Evolutionary conservation across 192 early-diverging fungal genomes (phyloP), one percentile per base, ranked within the genome.

Genomic region (Coemansia sp.): DNA sequence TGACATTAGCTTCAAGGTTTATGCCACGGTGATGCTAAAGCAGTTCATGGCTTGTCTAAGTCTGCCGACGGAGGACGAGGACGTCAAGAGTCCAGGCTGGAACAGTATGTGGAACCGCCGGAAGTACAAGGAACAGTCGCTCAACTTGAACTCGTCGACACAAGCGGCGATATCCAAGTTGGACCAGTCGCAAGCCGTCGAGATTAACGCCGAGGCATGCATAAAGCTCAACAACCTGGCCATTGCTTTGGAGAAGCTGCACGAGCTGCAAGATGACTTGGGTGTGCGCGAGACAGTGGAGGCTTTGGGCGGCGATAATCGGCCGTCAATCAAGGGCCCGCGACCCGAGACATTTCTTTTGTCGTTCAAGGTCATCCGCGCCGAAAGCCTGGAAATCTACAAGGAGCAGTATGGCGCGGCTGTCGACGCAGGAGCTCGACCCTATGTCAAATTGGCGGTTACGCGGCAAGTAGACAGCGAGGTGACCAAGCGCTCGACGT

Each of bases 281-380:
- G 77, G 66, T 9, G 51, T 84, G 44, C 63, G 72, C 8, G 74
- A 76, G 44, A 66, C 70, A 6, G 51, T 77, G 17, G 60, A 76
- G 42, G 70, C 63, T 10, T 66, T 84, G 19, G 81, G 81, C 27
- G 77, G 77, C 32, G 77, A 77, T 8, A 72, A 70, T 58, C 73
- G 76, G 14, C 74, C 76, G 0, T 78, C 84, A 41, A 62, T 78
- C 46, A 72, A 48, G 21, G 65, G 48, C 17, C 10, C 44, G 1
- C 44, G 66, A 10, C 58, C 68, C 2, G 65, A 68, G 10, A 63
- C 61, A 21, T 88, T 86, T 48, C 70, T 91, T 38, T 83, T 90
- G 44, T 90, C 90, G 17, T 86, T 94, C 71, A 86, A 90, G 34
- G 85, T 94, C 32, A 85, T 92, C 5, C 84, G 75, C 27, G 90